Evolutionary conservation across 2,329 filamentous ascomycete genomes (phyloP).

Genomic region (Beauveria sp.): DNA sequence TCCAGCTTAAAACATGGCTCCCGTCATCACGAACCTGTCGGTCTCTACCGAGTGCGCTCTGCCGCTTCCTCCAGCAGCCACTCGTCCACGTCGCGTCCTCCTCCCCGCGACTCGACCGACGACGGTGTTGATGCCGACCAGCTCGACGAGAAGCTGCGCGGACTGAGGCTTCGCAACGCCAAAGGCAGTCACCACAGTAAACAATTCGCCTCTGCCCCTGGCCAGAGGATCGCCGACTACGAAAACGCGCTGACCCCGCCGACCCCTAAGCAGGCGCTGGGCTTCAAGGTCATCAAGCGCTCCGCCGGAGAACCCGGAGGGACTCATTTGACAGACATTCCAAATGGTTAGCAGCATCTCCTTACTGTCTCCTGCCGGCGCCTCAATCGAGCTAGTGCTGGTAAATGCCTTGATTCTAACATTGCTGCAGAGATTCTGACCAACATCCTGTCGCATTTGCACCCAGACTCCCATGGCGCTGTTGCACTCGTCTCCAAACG

Average conservation of each 20-base stretch:
- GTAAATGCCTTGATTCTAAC: background rate
- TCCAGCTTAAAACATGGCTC: conserved; percentile 50
- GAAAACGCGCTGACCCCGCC: conserved; percentile 48
- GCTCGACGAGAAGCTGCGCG: conserved; percentile 43
- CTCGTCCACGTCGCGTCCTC: conserved; percentile 28
- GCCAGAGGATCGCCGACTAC: conserved; percentile 51
- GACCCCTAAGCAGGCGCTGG: conserved; percentile 39
- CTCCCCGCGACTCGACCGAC: conserved; percentile 20
- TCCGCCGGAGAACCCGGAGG: conserved; percentile 30
- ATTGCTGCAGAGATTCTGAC: conserved; percentile 70
- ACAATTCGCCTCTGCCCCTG: conserved; percentile 27
- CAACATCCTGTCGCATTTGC: conserved; percentile 82
- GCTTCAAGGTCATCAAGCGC: conserved; percentile 49
- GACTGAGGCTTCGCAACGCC: conserved; percentile 38
- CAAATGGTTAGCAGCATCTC: conserved; percentile 61
- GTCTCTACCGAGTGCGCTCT: conserved; percentile 25
- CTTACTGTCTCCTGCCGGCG: background rate
- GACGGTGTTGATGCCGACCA: conserved; percentile 29
- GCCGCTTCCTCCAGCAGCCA: conserved; percentile 27
- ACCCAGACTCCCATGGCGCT: conserved; percentile 72
- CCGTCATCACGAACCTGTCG: conserved; percentile 34
- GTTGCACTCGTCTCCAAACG: conserved; percentile 81
- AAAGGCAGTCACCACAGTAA: conserved; percentile 16
- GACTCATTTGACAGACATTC: conserved; percentile 51
- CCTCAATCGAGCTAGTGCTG: background rate